Conservation (phyloP, 139 green algal species). For the Picocystis salinarum region DNA sequence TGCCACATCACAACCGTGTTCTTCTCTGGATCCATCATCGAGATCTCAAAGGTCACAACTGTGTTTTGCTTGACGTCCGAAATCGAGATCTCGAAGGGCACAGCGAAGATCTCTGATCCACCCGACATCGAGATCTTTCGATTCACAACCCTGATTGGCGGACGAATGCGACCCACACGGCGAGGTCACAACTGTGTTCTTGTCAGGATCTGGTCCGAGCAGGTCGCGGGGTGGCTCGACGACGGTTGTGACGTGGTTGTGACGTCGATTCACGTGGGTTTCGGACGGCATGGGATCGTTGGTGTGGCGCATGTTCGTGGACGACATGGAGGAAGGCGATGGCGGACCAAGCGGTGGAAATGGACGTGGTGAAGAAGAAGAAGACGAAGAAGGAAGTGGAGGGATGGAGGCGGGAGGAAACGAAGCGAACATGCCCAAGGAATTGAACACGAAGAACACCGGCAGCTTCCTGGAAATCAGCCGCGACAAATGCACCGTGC, state of each 20-base stretch:
- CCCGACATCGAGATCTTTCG: not conserved
- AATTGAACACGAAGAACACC: constrained; percentile 31
- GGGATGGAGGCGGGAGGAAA: not conserved
- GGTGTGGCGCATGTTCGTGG: not conserved
- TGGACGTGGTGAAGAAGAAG: not conserved
- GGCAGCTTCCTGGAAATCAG: constrained; percentile 39
- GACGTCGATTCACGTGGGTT: not conserved
- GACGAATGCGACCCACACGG: not conserved
- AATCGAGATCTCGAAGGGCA: too few species aligned
- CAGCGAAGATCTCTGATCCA: not conserved
- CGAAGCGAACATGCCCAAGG: constrained; percentile 17
- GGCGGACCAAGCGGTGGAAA: not conserved
- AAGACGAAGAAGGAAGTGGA: not conserved
- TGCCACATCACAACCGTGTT: not conserved
- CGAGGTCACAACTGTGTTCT: not conserved
- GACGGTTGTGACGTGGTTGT: too few species aligned
- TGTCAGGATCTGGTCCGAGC: not conserved
- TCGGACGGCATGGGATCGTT: not conserved
- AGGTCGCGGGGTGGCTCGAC: too few species aligned
- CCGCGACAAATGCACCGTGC: constrained; percentile 41
- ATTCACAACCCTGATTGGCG: not conserved
- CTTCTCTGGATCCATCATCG: not conserved
- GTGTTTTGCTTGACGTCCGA: too few species aligned
- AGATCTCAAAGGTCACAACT: not conserved
- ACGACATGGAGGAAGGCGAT: not conserved